Conservation (phyloP, 2,329 filamentous ascomycete species). For the Aureobasidium sp. region DNA sequence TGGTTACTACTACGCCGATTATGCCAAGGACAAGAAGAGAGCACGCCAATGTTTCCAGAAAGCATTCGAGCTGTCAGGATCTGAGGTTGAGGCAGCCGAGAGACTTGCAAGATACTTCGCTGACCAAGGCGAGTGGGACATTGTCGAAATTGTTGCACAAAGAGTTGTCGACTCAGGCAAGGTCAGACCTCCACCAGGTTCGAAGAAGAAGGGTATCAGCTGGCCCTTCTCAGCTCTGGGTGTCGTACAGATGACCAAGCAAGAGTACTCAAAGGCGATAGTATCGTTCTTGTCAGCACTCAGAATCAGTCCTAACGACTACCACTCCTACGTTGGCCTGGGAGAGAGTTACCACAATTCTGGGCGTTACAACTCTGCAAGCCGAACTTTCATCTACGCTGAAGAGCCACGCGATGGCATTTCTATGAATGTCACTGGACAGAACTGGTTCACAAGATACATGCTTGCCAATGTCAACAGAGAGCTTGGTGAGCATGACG, state of each 20-base stretch:
- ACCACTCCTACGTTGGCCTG: constrained; percentile 91
- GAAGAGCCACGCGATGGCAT: constrained; percentile 60
- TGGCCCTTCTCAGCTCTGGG: constrained; percentile 95
- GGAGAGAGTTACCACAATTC: constrained; percentile 97
- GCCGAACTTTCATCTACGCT: constrained; percentile 80
- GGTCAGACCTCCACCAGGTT: constrained; percentile 80
- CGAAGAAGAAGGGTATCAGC: constrained; percentile 84
- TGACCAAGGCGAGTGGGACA: constrained; percentile 87
- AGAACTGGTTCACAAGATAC: constrained; percentile 92
- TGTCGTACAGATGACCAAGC: constrained; percentile 88
- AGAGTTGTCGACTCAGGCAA: constrained; percentile 92
- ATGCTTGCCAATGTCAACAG: constrained; percentile 93
- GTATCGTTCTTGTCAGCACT: constrained; percentile 87
- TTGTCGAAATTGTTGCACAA: constrained; percentile 85
- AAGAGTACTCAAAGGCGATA: constrained; percentile 81
- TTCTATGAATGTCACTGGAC: constrained; percentile 47
- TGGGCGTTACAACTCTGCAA: constrained; percentile 86
- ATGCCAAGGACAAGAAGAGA: constrained; percentile 75
- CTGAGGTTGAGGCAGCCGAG: constrained; percentile 80
- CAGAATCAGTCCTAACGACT: constrained; percentile 73
- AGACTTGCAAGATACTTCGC: constrained; percentile 79
- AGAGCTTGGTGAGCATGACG: constrained; percentile 82
- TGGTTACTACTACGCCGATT: constrained; percentile 88
- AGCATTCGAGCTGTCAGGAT: constrained; percentile 82
- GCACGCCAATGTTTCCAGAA: constrained; percentile 94